Evolutionary conservation across 208 protist species (phyloP), one percentile per base, ranked within the genome.

Genomic region (Acanthamoeba sp.): DNA sequence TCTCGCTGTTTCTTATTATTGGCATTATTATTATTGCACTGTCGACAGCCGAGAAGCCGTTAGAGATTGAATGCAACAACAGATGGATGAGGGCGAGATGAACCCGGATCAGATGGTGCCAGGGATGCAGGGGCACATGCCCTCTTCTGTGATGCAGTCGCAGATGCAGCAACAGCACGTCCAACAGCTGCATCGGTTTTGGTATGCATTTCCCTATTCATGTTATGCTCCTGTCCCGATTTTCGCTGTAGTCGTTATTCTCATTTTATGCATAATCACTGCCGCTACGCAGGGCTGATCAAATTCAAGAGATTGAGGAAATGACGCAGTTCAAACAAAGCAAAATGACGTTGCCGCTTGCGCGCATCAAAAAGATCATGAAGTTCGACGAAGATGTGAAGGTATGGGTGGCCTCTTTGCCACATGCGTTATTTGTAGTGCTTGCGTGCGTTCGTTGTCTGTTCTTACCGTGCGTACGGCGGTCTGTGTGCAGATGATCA

Each of bases 281-380:
- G 3, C 14, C 2, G 0, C 66, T 22, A 16, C 24, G 42, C 7
- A 84, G 76, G 76, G 38, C 38, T 16, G 76, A 90, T 22, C 84
- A 90, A 69, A 62, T 69, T 45, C 84, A 69, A 71, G 84, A 90
- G 50, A 66, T 90, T n/a, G 84, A 90, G 32, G 84, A 90, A 7
- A 90, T 90, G 84, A 71, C 84, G 12, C 57, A 59, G 52, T 90
- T 90, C 55, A 90, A 90, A 9, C 76, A 84, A 27, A 69, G 84
- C 52, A 90, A 90, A 34, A 45, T 20, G 20, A 69, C 55, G 27
- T 48, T 98, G 42, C 97, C 97, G 5, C 62, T 97, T 0, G 96
- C 97, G 1, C 82, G 97, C 91, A 97, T 98, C 48, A 98, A 98
- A 57, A 97, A 97, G 59, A 97, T 98, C 48, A 98, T 98, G 96